These are phyloP conservation scores for Stenogyne calaminthoides DNA, from an alignment of 305 asterid species.

Conservation along the genomic window DNA sequence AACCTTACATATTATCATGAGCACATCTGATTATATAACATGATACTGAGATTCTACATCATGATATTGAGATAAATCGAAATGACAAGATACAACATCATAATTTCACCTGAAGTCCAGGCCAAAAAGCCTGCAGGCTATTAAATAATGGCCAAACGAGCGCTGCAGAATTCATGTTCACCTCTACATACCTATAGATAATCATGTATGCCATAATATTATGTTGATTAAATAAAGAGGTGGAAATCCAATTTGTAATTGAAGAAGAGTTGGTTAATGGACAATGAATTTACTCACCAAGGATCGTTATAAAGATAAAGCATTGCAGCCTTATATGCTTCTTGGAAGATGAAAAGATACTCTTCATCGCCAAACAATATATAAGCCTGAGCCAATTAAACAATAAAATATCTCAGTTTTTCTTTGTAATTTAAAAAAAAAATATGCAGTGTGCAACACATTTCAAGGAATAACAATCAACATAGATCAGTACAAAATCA, in stretches of 20 bases:
- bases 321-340: constrained; percentile 96
- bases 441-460: not conserved
- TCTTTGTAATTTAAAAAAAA: not conserved
- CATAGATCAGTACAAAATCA: not conserved
- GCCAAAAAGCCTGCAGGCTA: constrained; percentile 99
- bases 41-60: constrained; percentile 6
- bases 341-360: constrained; percentile 92
- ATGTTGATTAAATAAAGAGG: constrained; percentile 17
- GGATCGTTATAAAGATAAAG: constrained; percentile 86
- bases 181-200: constrained; percentile 89
- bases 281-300: constrained; percentile 54
- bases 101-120: constrained; percentile 87
- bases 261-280: constrained; percentile 3
- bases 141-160: constrained; percentile 98
- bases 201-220: constrained; percentile 23
- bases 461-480: constrained; percentile 5
- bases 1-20: constrained; percentile 59
- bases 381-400: constrained; percentile 63
- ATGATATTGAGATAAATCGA: constrained; percentile 11
- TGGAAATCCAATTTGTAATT: constrained; percentile 25
- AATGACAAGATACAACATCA: constrained; percentile 3
- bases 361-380: constrained; percentile 95
- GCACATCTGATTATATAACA: constrained; percentile 30
- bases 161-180: constrained; percentile 95
- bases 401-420: constrained; percentile 4